These are phyloP conservation scores for Trichoderma oligosporum DNA, from an alignment of 2,329 filamentous ascomycete genomes.

Conservation along the genomic window DNA sequence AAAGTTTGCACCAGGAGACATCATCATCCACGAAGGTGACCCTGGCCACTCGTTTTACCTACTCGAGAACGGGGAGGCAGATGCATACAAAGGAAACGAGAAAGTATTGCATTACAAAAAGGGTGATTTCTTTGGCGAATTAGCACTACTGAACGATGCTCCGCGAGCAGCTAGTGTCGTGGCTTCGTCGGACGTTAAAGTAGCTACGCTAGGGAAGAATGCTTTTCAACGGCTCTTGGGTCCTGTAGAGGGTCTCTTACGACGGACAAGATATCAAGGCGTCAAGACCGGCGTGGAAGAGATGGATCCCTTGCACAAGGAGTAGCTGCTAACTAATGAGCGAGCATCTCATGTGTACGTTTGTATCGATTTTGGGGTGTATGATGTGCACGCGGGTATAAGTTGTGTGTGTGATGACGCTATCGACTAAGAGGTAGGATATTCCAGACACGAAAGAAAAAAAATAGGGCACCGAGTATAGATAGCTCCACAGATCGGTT, in stretches of 20 bases:
- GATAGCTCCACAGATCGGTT: conserved; percentile 17
- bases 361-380: neutral
- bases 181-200: conserved; percentile 82
- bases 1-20: conserved; percentile 74
- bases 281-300: conserved; percentile 61
- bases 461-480: conserved; percentile 10
- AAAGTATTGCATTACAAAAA: conserved; percentile 79
- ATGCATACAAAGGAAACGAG: conserved; percentile 76
- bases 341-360: neutral
- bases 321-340: conserved; percentile 22
- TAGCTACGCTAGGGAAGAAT: conserved; percentile 86
- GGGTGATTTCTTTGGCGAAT: conserved; percentile 95
- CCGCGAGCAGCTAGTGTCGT: conserved; percentile 87
- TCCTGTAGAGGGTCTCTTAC: conserved; percentile 91
- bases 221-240: conserved; percentile 92
- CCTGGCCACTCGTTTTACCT: conserved; percentile 89
- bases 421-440: conserved; percentile 6
- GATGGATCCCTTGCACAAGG: conserved; percentile 59
- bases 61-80: conserved; percentile 80
- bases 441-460: conserved; percentile 15
- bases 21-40: conserved; percentile 89
- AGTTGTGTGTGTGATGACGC: conserved; percentile 7
- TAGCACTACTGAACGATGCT: conserved; percentile 88
- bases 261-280: conserved; percentile 64
- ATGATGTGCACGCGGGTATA: conserved; percentile 3